A percentile compares a stretch with the other conserved stretches of the same genome.
These are phyloP conservation scores for Paramecium tetraurelia DNA, from an alignment of 73 alveolate genomes.

Conservation along the genomic window DNA sequence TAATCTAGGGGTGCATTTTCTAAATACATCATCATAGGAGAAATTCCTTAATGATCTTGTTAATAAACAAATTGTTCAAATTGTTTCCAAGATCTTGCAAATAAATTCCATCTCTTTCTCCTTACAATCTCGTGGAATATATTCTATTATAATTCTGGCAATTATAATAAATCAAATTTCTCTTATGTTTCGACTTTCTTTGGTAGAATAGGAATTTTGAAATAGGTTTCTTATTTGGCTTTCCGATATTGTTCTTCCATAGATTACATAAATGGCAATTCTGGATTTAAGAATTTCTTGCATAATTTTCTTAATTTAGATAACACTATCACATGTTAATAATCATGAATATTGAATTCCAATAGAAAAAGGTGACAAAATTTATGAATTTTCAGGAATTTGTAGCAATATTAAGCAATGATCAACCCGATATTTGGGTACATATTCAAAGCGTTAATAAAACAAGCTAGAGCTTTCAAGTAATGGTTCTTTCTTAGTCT, in stretches of 20 bases:
- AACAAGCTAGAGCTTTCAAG: background rate
- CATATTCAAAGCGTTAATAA: background rate
- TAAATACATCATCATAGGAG: conserved; percentile 34
- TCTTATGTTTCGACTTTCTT: background rate
- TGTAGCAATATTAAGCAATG: background rate
- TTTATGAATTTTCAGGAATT: background rate
- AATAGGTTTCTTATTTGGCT: conserved; percentile 22
- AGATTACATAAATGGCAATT: background rate
- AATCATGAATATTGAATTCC: background rate
- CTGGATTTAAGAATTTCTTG: background rate
- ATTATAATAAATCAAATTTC: background rate
- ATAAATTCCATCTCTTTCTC: conserved; percentile 47
- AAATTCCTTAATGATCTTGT: conserved; percentile 1
- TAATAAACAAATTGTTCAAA: background rate
- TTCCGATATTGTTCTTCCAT: background rate
- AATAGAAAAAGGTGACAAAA: background rate
- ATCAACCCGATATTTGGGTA: conserved; percentile 9
- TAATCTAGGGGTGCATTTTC: conserved; percentile 41
- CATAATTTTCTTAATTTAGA: conserved; percentile 30
- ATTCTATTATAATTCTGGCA: background rate
- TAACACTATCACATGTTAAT: conserved; percentile 29
- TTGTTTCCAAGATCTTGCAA: background rate
- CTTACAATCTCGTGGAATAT: conserved; percentile 41
- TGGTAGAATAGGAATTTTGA: conserved; percentile 10
- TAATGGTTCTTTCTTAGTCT: conserved; percentile 31